A percentile compares a stretch with the other conserved stretches of the same genome.
Conservation (phyloP, 1,284 basidiomycete species). For the Prillingera fragicola region DNA sequence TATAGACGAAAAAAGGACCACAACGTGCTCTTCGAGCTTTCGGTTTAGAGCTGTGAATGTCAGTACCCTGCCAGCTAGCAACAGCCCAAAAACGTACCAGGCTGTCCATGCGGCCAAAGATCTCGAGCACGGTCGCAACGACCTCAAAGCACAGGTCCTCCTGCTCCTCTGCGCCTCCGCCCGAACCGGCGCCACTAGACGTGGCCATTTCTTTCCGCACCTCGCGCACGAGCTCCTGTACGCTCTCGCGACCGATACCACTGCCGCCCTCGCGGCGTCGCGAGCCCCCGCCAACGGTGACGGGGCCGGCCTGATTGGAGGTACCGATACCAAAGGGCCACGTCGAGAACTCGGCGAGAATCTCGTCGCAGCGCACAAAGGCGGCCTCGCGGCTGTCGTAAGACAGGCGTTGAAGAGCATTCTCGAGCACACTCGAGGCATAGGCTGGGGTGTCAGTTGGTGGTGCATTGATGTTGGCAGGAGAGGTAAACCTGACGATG, state of each 20-base stretch:
- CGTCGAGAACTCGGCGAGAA: constrained; percentile 76
- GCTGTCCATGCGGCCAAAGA: constrained; percentile 80
- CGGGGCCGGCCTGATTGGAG: constrained; percentile 29
- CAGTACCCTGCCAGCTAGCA: no score
- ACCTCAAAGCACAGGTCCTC: constrained; percentile 82
- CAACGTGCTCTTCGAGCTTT: no score
- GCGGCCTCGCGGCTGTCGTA: constrained; percentile 89
- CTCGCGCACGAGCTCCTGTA: constrained; percentile 72
- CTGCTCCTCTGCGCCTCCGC: constrained; percentile 61
- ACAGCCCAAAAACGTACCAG: constrained; percentile 54
- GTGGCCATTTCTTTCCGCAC: constrained; percentile 66
- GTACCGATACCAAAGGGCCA: constrained; percentile 73
- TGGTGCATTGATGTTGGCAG: neutral
- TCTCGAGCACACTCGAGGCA: constrained; percentile 89
- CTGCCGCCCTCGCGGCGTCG: constrained; percentile 42
- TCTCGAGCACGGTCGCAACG: constrained; percentile 82
- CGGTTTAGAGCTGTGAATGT: no score
- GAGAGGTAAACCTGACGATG: neutral
- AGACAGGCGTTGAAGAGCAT: constrained; percentile 74
- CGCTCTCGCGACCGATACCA: constrained; percentile 55
- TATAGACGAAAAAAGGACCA: no score
- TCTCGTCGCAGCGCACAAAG: constrained; percentile 83
- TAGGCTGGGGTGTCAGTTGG: constrained; percentile 51
- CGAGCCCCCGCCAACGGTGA: constrained; percentile 36
- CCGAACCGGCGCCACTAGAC: constrained; percentile 56